Base-by-base conservation (phyloP, 805 yeast genomes). In the Candida ascalaphidarum region DNA sequence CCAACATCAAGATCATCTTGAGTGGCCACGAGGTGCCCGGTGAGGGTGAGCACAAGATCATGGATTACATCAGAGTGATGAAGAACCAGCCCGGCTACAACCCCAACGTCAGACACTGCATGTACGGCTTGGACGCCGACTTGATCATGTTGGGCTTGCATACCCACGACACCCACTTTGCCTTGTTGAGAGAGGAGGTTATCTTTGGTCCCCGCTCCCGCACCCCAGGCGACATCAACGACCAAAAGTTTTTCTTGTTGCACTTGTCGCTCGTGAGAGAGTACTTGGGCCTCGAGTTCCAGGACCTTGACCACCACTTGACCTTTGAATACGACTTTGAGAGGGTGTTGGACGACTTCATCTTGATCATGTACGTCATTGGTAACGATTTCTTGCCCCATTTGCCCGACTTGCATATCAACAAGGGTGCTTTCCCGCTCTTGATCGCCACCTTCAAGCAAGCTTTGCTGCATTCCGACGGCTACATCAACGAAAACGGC, bases 311-410 rank as follows among this genome's bases (percentile, higher is more conserved):
- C 25, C 80, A 72, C 36, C 66, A 69, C 28, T 42, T 84, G 27
- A 48, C 71, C 14, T 85, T 85, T 43, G 73, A 62, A 21, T 89
- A 81, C 46, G 75, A 81, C 55, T 88, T 92, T 52, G 99, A 92
- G 55, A 69, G 88, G 38, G 68, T 86, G 15, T 58, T 92, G 39
- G 99, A 92, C 56, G 99, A 92, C 53, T 85, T 89, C 41, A 83
- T 92, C 38, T 65, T 92, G 35, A 80, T 89, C 44, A 74, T 85
- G 79, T 88, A 84, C 48, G 95, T 92, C 36, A 84, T 92, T 43
- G 99, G 99, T 45, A 92, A 92, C 50, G 99, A 92, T 68, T 92
- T 92, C 76, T 69, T 92, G 48, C 98, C 99, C 15, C 84, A 92
- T 50, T 70, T 94, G 43, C 98, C 99, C 1, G 95, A 88, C 54